A percentile compares a stretch with the other conserved stretches of the same genome.
These are phyloP conservation scores for Xanthoceras sorbifolium DNA, from an alignment of 345 rosid species.

Conservation along the genomic window DNA sequence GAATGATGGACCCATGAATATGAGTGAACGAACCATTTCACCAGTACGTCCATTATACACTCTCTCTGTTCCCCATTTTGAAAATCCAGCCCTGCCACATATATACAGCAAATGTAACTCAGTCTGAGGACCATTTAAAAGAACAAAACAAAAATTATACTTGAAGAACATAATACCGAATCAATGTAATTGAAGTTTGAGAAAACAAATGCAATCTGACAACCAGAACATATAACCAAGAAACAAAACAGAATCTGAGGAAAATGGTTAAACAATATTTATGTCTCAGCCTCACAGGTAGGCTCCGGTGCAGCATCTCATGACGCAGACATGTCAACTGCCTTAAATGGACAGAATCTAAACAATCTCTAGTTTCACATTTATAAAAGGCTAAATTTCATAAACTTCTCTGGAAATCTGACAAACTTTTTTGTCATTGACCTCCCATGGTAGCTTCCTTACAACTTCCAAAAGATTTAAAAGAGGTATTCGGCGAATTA, in stretches of 20 bases:
- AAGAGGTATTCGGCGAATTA: not conserved
- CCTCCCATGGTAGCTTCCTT: not conserved
- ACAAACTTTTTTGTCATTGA: not conserved
- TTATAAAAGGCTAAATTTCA: not conserved
- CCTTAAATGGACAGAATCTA: not conserved
- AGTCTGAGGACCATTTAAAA: not conserved
- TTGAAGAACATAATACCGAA: not conserved
- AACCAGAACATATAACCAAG: not conserved
- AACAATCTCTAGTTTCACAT: not conserved
- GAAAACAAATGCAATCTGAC: not conserved
- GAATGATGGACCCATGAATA: slow-evolving; percentile 90
- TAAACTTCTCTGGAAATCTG: not conserved
- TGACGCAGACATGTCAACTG: slow-evolving; percentile 3
- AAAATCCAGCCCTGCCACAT: slow-evolving; percentile 72
- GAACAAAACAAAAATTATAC: not conserved
- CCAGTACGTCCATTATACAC: slow-evolving; percentile 80
- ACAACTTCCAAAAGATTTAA: not conserved
- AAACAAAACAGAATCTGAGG: slow-evolving; percentile 6
- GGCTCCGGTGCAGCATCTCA: not conserved
- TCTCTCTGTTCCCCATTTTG: slow-evolving; percentile 87
- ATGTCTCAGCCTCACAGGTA: no score
- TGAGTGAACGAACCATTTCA: slow-evolving; percentile 64
- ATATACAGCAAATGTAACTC: slow-evolving; percentile 3
- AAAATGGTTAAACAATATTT: not conserved
- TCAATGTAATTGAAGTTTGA: not conserved